Conservation (phyloP, 331 rosid genomes). For the Prunus yedoensis region DNA sequence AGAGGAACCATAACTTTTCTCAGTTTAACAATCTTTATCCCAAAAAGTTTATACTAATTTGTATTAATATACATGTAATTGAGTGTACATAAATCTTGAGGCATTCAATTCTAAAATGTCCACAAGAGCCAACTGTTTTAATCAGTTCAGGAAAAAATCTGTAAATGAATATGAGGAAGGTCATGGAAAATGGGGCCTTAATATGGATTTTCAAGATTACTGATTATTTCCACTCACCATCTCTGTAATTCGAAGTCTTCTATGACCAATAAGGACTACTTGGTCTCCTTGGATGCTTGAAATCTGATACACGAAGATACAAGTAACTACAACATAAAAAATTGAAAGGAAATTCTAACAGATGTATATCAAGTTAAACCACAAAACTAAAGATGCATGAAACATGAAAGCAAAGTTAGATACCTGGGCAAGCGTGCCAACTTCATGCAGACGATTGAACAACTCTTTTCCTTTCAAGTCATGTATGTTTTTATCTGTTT, state of each 20-base stretch:
- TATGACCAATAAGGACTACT: constrained; percentile 89
- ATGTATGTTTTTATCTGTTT: constrained; percentile 61
- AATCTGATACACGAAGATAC: constrained; percentile 51
- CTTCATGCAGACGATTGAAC: constrained; percentile 87
- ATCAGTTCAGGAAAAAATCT: not conserved
- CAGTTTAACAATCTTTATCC: not conserved
- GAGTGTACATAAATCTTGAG: not conserved
- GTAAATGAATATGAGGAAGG: not conserved
- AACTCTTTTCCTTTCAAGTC: constrained; percentile 79
- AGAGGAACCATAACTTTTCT: constrained; percentile 19
- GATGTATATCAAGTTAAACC: constrained; percentile 8
- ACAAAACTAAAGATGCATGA: not conserved
- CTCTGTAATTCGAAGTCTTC: constrained; percentile 89
- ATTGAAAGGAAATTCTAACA: not conserved
- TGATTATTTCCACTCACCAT: constrained; percentile 54
- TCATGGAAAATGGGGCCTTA: not conserved
- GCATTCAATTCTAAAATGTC: no score
- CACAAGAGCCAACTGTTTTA: not conserved
- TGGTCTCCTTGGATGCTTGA: constrained; percentile 94
- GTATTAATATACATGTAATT: no score
- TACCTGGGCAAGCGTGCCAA: constrained; percentile 98
- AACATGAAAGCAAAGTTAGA: not conserved
- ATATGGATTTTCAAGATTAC: constrained; percentile 6
- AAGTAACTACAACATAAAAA: constrained; percentile 2
- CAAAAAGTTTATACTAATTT: not conserved